These are phyloP conservation scores for Alternaria consortialis DNA, from an alignment of 2,329 filamentous ascomycete species.

Conservation along the genomic window DNA sequence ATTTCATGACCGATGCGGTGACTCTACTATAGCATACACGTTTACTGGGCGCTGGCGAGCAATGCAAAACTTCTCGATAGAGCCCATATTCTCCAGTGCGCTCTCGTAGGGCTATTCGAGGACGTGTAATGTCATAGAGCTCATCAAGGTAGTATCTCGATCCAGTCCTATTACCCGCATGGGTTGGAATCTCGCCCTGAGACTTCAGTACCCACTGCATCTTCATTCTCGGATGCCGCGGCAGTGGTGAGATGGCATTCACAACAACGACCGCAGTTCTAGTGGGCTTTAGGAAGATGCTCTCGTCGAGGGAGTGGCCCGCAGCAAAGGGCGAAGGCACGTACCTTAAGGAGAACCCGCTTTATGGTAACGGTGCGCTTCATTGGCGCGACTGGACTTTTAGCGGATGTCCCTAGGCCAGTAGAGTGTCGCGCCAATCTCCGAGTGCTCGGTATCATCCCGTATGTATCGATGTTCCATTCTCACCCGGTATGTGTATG, in stretches of 20 bases:
- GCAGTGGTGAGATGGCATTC: too few species aligned
- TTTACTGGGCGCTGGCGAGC: too few species aligned
- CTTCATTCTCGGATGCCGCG: too few species aligned
- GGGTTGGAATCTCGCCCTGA: too few species aligned
- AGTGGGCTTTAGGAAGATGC: too few species aligned
- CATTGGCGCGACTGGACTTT: neutral
- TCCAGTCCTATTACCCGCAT: too few species aligned
- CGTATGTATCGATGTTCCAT: neutral
- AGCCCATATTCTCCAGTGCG: neutral
- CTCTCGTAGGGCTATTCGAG: fast-evolving
- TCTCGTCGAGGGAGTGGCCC: too few species aligned
- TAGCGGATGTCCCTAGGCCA: neutral
- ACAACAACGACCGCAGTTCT: too few species aligned
- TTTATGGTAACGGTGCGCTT: neutral
- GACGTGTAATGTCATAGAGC: too few species aligned
- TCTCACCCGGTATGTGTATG: slow-evolving; percentile 30
- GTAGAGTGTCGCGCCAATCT: neutral
- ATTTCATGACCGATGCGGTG: neutral
- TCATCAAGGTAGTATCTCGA: too few species aligned
- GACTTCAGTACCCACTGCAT: too few species aligned
- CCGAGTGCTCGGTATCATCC: neutral
- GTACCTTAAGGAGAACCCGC: neutral
- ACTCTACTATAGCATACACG: neutral
- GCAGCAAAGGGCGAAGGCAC: too few species aligned
- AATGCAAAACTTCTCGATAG: neutral